Base-by-base conservation (phyloP, 2,329 filamentous ascomycete species). In the Exophiala dermatitidis region DNA sequence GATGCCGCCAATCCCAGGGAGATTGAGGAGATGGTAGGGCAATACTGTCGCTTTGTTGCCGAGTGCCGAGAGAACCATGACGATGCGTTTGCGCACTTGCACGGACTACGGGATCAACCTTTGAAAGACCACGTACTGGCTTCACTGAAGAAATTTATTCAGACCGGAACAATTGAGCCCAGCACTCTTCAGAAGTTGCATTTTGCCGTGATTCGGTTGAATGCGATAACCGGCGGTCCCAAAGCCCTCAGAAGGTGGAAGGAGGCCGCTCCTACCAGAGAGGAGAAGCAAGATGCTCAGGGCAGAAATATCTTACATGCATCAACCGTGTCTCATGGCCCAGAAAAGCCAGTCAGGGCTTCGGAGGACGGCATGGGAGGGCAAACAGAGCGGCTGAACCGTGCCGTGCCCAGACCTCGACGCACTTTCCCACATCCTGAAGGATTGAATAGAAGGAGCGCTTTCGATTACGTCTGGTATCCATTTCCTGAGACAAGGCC, bases 401-500 rank as follows among this genome's bases (percentile, higher is more conserved):
- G 7, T 26, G 3, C 19, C 38, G 19, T 12, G 3, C 5, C 4
- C 4, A 26, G 12, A 26, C 6, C 38, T 41, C 12, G 12, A 5
- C 12, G 10, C 3, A 6, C 38, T 7, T 58, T 58, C 26, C 50
- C 53, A 5, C 48, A 50, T 31, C 53, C 53, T 12, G 36, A 46
- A 31, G 53, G 56, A 3, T 46, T 59, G 19, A 59, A 58, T 33
- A 36, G 51, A 9, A 56, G 38, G 33, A 58, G 58, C 34, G 48
- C 52, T 19, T 58, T 53, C 38, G 56, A 60, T 51, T 60, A 62
- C 41, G 60, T 61, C 30, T 57, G 44, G 29, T 59, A 50, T 48
- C 58, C 54, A 5, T 52, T 54, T 19, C 58, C 60, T 7, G 60
- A 62, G 29, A 62, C 54, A 28, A 53, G 60, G 8, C 56, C 58